Percentiles rank a stretch among this genome's conserved stretches.
Conservation (phyloP, 805 yeast genomes). For the Kregervanrija fluxuum region DNA sequence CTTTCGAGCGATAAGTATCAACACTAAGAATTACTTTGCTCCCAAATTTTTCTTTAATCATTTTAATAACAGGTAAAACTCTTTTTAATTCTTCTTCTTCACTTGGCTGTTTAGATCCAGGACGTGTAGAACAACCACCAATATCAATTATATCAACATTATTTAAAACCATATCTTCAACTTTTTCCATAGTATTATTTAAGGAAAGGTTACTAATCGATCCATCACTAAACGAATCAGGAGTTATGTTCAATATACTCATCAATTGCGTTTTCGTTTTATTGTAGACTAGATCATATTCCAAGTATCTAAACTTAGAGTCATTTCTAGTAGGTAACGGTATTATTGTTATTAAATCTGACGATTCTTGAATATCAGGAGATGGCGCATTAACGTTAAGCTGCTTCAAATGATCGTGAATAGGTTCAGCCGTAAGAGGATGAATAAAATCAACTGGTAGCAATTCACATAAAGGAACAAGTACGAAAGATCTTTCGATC, state of each 20-base stretch:
- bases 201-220: slow-evolving; percentile 37
- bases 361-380: slow-evolving; percentile 42
- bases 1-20: slow-evolving; percentile 79
- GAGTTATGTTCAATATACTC: slow-evolving; percentile 87
- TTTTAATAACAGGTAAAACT: slow-evolving; percentile 61
- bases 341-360: slow-evolving; percentile 39
- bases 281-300: slow-evolving; percentile 39
- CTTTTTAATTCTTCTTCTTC: slow-evolving; percentile 63
- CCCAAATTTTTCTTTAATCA: slow-evolving; percentile 37
- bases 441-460: slow-evolving; percentile 59
- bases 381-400: slow-evolving; percentile 12
- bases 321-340: slow-evolving; percentile 30
- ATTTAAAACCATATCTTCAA: slow-evolving; percentile 40
- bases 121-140: slow-evolving; percentile 94
- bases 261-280: slow-evolving; percentile 57
- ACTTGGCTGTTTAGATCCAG: slow-evolving; percentile 60
- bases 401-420: slow-evolving; percentile 57
- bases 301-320: slow-evolving; percentile 23
- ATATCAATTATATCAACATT: slow-evolving; percentile 81
- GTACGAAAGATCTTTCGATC: slow-evolving; percentile 85
- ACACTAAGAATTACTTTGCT: slow-evolving; percentile 53
- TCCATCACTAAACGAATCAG: slow-evolving; percentile 95
- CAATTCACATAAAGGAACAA: slow-evolving; percentile 82
- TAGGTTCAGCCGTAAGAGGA: slow-evolving; percentile 83
- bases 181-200: slow-evolving; percentile 37